Percentiles rank a stretch among this genome's conserved stretches.
These are phyloP conservation scores for Colletotrichum aenigma DNA, from an alignment of 2,329 filamentous ascomycete species.

Conservation along the genomic window DNA sequence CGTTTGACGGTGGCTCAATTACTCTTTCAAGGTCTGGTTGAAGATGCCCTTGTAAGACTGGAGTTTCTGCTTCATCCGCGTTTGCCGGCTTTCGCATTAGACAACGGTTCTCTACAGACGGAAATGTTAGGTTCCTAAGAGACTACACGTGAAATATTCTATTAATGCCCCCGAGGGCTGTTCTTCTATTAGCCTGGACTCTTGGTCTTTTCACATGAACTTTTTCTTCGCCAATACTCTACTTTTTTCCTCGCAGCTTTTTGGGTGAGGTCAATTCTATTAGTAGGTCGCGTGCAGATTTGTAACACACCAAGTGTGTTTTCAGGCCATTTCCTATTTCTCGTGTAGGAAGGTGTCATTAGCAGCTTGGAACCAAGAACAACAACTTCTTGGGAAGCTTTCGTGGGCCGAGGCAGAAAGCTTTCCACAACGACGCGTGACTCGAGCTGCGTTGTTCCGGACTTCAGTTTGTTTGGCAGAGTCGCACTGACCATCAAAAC, in stretches of 20 bases:
- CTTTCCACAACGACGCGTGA: background rate
- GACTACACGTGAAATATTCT: no score
- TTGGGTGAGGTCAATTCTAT: fast-evolving
- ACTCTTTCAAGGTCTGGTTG: background rate
- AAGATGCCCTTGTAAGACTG: background rate
- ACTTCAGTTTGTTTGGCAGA: background rate
- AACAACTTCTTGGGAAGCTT: background rate
- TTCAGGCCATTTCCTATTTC: background rate
- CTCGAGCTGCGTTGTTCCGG: background rate
- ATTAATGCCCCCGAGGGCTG: background rate
- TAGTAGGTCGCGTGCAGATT: background rate
- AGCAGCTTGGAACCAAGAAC: background rate
- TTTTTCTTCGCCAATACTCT: background rate
- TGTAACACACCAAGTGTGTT: background rate
- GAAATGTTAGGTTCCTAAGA: no score
- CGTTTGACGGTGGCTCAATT: background rate
- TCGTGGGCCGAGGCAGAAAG: background rate
- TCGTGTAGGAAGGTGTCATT: background rate
- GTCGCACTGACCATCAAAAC: background rate
- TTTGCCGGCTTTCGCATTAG: background rate
- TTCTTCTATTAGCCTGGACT: background rate
- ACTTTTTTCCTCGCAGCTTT: background rate
- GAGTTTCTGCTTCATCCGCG: background rate
- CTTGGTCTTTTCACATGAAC: background rate
- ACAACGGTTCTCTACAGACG: background rate